Base-by-base conservation (phyloP, 257 asterid species). In the Ophiorrhiza pumila region DNA sequence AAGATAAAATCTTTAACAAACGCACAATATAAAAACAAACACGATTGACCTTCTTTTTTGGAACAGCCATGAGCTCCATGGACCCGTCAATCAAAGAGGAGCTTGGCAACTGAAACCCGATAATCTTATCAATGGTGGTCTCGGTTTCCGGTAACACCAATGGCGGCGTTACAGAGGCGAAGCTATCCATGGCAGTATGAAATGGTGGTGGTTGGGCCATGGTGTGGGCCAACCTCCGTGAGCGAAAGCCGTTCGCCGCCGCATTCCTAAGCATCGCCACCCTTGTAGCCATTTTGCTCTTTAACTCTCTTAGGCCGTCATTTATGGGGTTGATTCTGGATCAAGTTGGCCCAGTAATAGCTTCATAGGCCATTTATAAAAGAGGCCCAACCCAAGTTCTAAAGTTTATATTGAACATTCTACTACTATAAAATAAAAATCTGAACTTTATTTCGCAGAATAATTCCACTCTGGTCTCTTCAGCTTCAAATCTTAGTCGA, bases 1-100 rank as follows among this genome's bases (percentile, higher is more conserved):
- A 25, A 22, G 5, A 1, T 4, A 43, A 2, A 43, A 17, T 50
- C n/a, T n/a, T n/a, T n/a, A n/a, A n/a, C n/a, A n/a, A n/a, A 31
- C 25, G 22, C 32, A 53, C 34, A 4, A 64, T 65, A 53, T 58
- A 32, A 23, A 18, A 60, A 75, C 13, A 5, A 25, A 42, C 64
- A 12, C 9, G 18, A 53, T 47, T 31, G 56, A 86, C 97, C 95
- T 88, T 91, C 78, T 68, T 88, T 78, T 86, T 91, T 49, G 96
- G 97, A 58, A 91, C 97, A 68, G 97, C 97, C 97, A 89, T 91
- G 47, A 91, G 92, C 77, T 91, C 96, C 88, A 91, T 83, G 32
- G 82, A 81, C 11, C 89, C 96, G 35, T 68, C 72, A 25, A 73
- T 57, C 39, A 79, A 83, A 7, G 86, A 81, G 65, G 74, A 81